Evolutionary conservation across 2,329 filamentous ascomycete genomes (phyloP), one percentile per base, ranked within the genome.

Genomic region (Didymella sp.): DNA sequence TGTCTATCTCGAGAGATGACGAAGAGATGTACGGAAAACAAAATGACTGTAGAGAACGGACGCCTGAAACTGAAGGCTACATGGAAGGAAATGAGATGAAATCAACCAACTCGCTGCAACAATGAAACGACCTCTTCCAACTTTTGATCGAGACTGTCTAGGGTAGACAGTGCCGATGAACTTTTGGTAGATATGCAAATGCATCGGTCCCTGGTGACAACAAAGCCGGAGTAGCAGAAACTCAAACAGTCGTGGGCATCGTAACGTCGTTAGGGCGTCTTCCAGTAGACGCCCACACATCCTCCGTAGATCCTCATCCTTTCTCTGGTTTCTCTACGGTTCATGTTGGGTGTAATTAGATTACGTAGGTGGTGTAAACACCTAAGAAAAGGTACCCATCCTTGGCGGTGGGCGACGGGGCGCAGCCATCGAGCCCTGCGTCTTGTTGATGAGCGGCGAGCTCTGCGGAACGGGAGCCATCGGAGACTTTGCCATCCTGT

Each of bases 321-420:
- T 56, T 51, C 47, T 57, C 51, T 51, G 38, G 28, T 24, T 48
- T 24, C 40, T 47, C 53, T 46, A 28, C 37, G 41, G 49, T 41
- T 37, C 44, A 33, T 55, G 43, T 42, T 37, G n/a, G 19, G 33
- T 31, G 31, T 55, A 24, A 38, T 40, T 56, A 50, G 9, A 51
- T 59, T 45, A 52, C 28, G 44, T 44, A n/a, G 33, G 44, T 53
- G 13, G 40, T 37, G 6, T 35, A 9, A 44, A 12, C 45, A 40
- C 55, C 64, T 57, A 74, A 42, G 72, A 73, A 40, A 76, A 75
- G 19, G 71, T 70, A n/a, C 72, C 73, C 70, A 75, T 74, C 28
- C 65, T 63, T 17, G 72, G 72, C 35, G 72, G 63, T 9, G 64
- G 65, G 9, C 64, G 64, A 24, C 68, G 68, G n/a, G 64, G 60